Percentiles rank a stretch among this genome's conserved stretches.
phyloP scores from a whole-genome alignment of 768 basidiomycete genomes.

The Hygrocybe coccinea region DNA sequence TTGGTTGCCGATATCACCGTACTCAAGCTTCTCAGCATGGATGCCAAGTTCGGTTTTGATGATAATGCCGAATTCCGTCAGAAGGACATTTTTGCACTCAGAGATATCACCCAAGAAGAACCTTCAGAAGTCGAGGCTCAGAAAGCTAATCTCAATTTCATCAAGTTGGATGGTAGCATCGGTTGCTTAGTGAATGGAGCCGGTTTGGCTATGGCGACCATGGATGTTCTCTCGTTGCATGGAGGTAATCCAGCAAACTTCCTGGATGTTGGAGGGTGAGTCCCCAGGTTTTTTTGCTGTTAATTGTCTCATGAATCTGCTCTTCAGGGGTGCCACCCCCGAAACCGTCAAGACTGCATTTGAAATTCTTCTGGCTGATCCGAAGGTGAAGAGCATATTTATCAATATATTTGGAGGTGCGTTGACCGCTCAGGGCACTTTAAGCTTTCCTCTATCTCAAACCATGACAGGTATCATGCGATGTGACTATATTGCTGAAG shows the following conservation, averaged over 20 bases:
- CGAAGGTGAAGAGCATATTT: slow-evolving; percentile 95
- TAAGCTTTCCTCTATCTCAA: not conserved
- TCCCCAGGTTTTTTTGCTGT: not conserved
- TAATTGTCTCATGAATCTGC: not conserved
- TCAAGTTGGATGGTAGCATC: slow-evolving; percentile 96
- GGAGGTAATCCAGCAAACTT: slow-evolving; percentile 98
- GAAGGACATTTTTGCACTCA: slow-evolving; percentile 77
- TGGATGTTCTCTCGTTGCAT: slow-evolving; percentile 97
- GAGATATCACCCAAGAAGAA: slow-evolving; percentile 94
- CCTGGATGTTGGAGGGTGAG: slow-evolving; percentile 93
- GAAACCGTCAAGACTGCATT: slow-evolving; percentile 99
- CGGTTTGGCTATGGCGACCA: slow-evolving; percentile 98
- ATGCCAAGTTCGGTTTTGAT: slow-evolving; percentile 99
- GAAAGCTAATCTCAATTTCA: slow-evolving; percentile 94
- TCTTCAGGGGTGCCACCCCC: slow-evolving; percentile 85
- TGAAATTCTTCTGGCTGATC: slow-evolving; percentile 85
- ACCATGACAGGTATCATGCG: slow-evolving; percentile 82
- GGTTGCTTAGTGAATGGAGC: slow-evolving; percentile 99
- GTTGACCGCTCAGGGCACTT: slow-evolving; percentile 13
- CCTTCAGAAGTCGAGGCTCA: slow-evolving; percentile 97
- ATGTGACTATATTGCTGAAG: slow-evolving; percentile 96
- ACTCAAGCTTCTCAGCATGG: slow-evolving; percentile 64
- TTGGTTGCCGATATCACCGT: not conserved
- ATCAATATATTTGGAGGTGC: slow-evolving; percentile 94
- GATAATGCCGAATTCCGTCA: slow-evolving; percentile 99